Percentiles rank a stretch among this genome's conserved stretches.
These are phyloP conservation scores for Termitomyces sp. DNA, from an alignment of 768 basidiomycete species.

Conservation along the genomic window DNA sequence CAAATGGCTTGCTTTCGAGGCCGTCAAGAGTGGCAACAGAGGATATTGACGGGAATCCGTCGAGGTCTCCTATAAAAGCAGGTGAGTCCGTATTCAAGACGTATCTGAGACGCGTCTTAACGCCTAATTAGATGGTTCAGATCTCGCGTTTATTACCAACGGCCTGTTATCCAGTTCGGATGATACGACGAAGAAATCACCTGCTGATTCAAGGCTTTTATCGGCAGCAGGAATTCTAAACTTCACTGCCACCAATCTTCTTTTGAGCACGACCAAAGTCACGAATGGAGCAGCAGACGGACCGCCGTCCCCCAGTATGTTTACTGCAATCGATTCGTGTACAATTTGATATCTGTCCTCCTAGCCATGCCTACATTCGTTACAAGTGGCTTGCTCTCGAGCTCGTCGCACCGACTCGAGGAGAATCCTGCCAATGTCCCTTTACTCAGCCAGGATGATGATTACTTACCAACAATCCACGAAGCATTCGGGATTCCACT, in stretches of 20 bases:
- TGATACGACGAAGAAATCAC: background rate
- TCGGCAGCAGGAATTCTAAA: background rate
- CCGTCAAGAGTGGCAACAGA: background rate
- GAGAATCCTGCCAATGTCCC: background rate
- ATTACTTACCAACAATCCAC: conserved; percentile 19
- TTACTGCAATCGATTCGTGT: background rate
- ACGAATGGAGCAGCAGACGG: background rate
- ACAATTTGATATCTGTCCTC: background rate
- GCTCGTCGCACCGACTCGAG: background rate
- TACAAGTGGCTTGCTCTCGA: conserved; percentile 7
- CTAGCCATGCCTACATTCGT: conserved; percentile 3
- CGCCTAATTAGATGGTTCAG: background rate
- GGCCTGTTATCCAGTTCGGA: conserved; percentile 1
- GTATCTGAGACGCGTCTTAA: background rate
- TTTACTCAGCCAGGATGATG: conserved; percentile 2
- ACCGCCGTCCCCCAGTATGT: background rate
- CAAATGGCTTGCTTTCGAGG: conserved; percentile 16
- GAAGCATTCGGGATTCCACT: conserved; percentile 22
- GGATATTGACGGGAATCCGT: background rate
- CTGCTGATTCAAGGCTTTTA: background rate
- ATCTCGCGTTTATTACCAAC: background rate
- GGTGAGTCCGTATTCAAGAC: background rate
- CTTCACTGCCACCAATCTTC: conserved; percentile 7
- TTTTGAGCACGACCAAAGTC: background rate
- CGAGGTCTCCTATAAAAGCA: background rate